Conservation (phyloP, 2,329 filamentous ascomycete genomes). For the Aspergillus pseudonomiae region DNA sequence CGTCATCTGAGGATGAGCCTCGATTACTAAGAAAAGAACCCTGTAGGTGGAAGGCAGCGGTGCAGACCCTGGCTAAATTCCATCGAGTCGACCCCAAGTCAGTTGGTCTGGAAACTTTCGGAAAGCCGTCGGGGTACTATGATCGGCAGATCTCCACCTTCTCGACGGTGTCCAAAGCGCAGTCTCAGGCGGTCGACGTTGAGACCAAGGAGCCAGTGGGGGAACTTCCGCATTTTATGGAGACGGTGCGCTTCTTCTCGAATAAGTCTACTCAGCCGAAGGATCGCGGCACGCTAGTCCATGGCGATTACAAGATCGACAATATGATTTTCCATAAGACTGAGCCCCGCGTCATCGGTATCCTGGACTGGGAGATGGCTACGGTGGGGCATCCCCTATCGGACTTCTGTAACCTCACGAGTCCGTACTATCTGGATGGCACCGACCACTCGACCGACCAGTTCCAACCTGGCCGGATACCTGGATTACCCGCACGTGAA, state of each 20-base stretch:
- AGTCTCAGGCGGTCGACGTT: conserved; percentile 73
- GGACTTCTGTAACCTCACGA: conserved; percentile 78
- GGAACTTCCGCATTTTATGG: conserved; percentile 78
- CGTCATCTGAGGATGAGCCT: neutral
- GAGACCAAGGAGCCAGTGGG: conserved; percentile 79
- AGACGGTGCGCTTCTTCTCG: conserved; percentile 77
- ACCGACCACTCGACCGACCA: conserved; percentile 41
- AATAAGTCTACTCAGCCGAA: conserved; percentile 70
- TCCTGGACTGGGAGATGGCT: conserved; percentile 98
- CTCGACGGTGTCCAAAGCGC: conserved; percentile 73
- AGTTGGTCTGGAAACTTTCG: conserved; percentile 73
- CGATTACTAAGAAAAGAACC: conserved; percentile 12
- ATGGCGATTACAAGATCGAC: conserved; percentile 97
- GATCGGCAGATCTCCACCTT: conserved; percentile 84
- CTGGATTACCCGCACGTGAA: conserved; percentile 66
- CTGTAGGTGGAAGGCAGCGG: conserved; percentile 75
- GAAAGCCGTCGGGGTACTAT: conserved; percentile 77
- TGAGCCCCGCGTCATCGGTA: conserved; percentile 84
- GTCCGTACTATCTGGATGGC: conserved; percentile 41
- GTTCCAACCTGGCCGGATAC: conserved; percentile 66
- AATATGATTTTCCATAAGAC: conserved; percentile 89
- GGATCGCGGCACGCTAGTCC: conserved; percentile 79
- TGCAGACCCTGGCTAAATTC: conserved; percentile 80
- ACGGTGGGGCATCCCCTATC: conserved; percentile 95
- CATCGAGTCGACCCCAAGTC: conserved; percentile 71